Conservation (phyloP, 495 filamentous ascomycete species). For the Podospora pseudocomata region DNA sequence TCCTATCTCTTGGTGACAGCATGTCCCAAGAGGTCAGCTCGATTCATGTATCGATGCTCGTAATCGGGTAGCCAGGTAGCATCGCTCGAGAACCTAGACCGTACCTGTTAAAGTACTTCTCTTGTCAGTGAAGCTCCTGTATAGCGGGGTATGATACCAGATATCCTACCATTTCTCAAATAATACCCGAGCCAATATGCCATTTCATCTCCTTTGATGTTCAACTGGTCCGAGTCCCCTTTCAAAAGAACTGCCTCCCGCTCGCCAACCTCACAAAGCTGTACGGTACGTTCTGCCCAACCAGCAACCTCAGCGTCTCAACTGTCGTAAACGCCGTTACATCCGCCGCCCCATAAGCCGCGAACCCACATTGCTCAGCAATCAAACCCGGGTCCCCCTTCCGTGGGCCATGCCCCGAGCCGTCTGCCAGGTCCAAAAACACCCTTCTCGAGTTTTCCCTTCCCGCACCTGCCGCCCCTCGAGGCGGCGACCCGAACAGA, state of each 20-base stretch:
- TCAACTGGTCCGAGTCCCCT: background rate
- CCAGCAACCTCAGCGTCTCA: slow-evolving; percentile 69
- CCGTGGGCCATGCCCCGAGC: slow-evolving; percentile 38
- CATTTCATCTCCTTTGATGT: background rate
- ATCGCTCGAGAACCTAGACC: background rate
- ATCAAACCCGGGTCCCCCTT: slow-evolving; percentile 67
- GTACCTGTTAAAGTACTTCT: background rate
- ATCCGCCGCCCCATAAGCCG: slow-evolving; percentile 72
- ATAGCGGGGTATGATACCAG: background rate
- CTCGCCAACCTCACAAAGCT: slow-evolving; percentile 79
- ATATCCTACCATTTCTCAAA: background rate
- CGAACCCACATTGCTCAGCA: slow-evolving; percentile 69
- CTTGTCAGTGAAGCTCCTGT: background rate
- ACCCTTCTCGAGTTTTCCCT: slow-evolving; percentile 63
- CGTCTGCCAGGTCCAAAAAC: slow-evolving; percentile 74
- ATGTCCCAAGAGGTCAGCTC: background rate
- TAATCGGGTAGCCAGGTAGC: background rate
- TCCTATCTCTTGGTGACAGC: background rate
- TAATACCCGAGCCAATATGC: background rate
- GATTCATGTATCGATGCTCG: background rate
- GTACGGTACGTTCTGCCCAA: slow-evolving; percentile 82
- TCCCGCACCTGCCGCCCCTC: background rate
- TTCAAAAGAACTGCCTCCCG: slow-evolving; percentile 63
- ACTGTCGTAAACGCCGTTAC: slow-evolving; percentile 79
- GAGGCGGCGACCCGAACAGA: slow-evolving; percentile 53